Evolutionary conservation across 257 asterid genomes (phyloP).

Genomic region (Penstemon eatonii): DNA sequence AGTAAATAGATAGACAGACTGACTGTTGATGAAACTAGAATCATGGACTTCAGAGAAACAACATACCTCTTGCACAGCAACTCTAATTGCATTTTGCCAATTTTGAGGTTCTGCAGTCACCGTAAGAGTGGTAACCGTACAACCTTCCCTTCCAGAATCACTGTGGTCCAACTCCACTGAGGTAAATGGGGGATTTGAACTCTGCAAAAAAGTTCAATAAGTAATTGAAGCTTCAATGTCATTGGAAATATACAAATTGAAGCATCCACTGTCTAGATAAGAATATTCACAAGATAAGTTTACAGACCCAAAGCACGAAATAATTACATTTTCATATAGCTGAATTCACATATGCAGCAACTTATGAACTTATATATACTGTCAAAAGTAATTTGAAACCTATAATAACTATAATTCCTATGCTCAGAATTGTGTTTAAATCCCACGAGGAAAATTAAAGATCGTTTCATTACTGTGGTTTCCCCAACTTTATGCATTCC

Average conservation of each 20-base stretch:
- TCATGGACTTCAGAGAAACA: constrained; percentile 18
- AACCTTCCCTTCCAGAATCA: constrained; percentile 99
- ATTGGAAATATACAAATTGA: constrained; percentile 16
- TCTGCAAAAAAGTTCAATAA: constrained; percentile 59
- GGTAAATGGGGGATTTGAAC: constrained; percentile 98
- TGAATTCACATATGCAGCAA: constrained; percentile 4
- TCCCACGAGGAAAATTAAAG: constrained; percentile 6
- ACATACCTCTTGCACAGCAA: constrained; percentile 98
- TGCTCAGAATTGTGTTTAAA: constrained; percentile 19
- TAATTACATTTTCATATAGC: constrained; percentile 1
- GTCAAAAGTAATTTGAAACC: constrained; percentile 12
- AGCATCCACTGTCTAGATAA: constrained; percentile 12
- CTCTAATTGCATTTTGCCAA: constrained; percentile 91
- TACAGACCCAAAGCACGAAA: constrained; percentile 11
- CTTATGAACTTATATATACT: constrained; percentile 12
- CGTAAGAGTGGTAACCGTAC: constrained; percentile 97
- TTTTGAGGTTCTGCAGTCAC: constrained; percentile 95
- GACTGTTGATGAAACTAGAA: background rate
- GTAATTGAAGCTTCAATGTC: constrained; percentile 26
- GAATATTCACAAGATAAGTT: constrained; percentile 10
- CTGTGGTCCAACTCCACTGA: constrained; percentile 98
- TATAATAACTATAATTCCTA: constrained; percentile 3
- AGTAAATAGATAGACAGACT: background rate
- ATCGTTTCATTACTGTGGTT: constrained; percentile 1
- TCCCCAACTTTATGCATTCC: constrained; percentile 8